Conservation (phyloP, 1,284 basidiomycete genomes). For the Fomitopsis pinicola region DNA sequence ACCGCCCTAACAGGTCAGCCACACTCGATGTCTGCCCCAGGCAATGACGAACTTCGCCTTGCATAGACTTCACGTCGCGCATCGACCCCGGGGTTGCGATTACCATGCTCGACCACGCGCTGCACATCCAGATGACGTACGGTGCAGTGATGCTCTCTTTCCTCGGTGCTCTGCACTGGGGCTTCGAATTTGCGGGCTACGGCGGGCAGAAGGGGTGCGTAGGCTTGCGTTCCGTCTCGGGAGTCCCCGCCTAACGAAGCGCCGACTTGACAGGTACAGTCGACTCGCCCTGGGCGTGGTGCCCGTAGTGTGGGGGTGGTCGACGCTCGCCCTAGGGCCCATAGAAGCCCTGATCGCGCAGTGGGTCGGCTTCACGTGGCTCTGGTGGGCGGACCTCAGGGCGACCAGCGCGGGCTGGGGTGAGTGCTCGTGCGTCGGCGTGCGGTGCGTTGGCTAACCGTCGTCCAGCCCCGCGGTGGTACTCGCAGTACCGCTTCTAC, state of each 20-base stretch:
- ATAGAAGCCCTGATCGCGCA: conserved; percentile 74
- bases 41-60: background rate
- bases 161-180: conserved; percentile 93
- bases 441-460: background rate
- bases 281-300: conserved; percentile 81
- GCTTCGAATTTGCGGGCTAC: conserved; percentile 84
- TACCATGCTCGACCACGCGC: conserved; percentile 72
- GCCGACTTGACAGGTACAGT: conserved; percentile 34
- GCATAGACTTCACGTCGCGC: conserved; percentile 41
- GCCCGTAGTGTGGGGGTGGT: conserved; percentile 85
- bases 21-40: too few relatives aligned
- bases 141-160: conserved; percentile 94
- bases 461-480: conserved; percentile 78
- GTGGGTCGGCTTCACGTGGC: conserved; percentile 82
- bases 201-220: conserved; percentile 69
- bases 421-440: conserved; percentile 35
- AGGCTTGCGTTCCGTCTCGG: background rate
- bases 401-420: conserved; percentile 80
- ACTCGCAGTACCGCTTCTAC: conserved; percentile 95
- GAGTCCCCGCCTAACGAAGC: background rate
- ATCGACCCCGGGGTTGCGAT: conserved; percentile 79
- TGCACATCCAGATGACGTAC: conserved; percentile 85
- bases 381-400: conserved; percentile 83
- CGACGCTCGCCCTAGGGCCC: conserved; percentile 77
- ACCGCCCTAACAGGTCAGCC: conserved; percentile 48